phyloP scores from a whole-genome alignment of 352 stramenopile species.

The Phytophthora cactorum region DNA sequence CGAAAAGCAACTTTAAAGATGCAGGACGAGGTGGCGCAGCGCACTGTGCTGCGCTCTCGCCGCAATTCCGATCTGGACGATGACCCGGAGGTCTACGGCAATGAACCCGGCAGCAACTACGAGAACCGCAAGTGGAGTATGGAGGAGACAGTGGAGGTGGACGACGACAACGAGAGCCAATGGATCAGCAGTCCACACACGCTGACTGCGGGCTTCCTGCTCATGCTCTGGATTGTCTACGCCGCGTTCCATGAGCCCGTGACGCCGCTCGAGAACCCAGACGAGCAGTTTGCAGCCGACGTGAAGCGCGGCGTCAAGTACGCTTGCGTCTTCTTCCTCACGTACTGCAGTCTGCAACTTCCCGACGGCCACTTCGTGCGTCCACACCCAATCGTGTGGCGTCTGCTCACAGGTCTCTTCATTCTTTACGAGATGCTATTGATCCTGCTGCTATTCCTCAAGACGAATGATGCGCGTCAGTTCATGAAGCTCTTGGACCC shows the following conservation, averaged over 20 bases:
- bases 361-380: conserved; percentile 88
- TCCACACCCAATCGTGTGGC: conserved; percentile 92
- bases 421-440: conserved; percentile 94
- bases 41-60: conserved; percentile 54
- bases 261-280: conserved; percentile 42
- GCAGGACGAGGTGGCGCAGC: conserved; percentile 43
- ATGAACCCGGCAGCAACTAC: conserved; percentile 59
- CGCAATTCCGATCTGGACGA: conserved; percentile 64
- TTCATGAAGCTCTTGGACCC: conserved; percentile 90
- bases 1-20: conserved; percentile 15
- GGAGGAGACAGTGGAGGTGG: conserved; percentile 76
- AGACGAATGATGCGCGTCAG: conserved; percentile 75
- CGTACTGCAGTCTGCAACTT: conserved; percentile 87
- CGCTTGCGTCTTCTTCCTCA: conserved; percentile 84
- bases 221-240: conserved; percentile 89
- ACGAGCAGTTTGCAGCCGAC: conserved; percentile 49
- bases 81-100: conserved; percentile 53
- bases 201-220: conserved; percentile 75
- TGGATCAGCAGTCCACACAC: conserved; percentile 89
- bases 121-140: conserved; percentile 87
- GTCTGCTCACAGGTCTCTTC: conserved; percentile 89
- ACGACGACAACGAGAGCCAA: conserved; percentile 77
- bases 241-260: conserved; percentile 74
- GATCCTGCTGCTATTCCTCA: conserved; percentile 86
- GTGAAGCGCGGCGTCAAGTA: conserved; percentile 83